Conservation (phyloP, 2,329 filamentous ascomycete species). For the Xylaria sp. region DNA sequence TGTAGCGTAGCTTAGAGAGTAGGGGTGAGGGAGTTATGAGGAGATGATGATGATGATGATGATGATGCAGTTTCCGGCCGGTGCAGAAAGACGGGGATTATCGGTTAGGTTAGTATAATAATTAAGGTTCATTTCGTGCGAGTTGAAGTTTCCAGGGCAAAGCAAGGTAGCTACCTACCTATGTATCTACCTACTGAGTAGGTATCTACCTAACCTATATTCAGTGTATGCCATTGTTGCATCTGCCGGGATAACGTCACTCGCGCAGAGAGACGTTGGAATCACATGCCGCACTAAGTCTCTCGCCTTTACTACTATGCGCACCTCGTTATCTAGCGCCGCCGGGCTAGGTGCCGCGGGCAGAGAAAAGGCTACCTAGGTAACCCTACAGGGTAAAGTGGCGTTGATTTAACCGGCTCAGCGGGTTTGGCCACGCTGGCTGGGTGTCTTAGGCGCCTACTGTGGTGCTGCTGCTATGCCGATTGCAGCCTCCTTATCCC, state of each 20-base stretch:
- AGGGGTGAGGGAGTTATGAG: not conserved
- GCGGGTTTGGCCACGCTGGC: not conserved
- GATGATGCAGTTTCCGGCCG: not conserved
- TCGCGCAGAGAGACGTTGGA: not conserved
- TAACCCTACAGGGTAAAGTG: slow-evolving; percentile 9
- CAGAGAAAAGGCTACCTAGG: not conserved
- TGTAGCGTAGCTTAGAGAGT: not conserved
- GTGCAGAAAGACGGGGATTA: not conserved
- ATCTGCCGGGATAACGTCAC: slow-evolving; percentile 9
- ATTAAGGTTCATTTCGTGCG: not conserved
- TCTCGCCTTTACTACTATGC: not conserved
- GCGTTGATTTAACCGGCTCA: slow-evolving; percentile 15
- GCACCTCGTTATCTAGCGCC: not conserved
- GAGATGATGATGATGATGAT: too few relatives aligned
- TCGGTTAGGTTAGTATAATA: not conserved
- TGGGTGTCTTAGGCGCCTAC: not conserved
- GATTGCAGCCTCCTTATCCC: slow-evolving; percentile 17
- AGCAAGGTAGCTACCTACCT: not conserved
- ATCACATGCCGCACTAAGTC: slow-evolving; percentile 4
- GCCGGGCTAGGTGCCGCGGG: slow-evolving; percentile 10
- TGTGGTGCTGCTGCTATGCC: not conserved
- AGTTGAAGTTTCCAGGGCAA: not conserved
- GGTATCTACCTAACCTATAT: not conserved
- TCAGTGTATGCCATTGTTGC: slow-evolving; percentile 3
- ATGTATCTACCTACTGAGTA: not conserved